These are phyloP conservation scores for Dryas octopetala DNA, from an alignment of 306 rosid species.

Conservation along the genomic window DNA sequence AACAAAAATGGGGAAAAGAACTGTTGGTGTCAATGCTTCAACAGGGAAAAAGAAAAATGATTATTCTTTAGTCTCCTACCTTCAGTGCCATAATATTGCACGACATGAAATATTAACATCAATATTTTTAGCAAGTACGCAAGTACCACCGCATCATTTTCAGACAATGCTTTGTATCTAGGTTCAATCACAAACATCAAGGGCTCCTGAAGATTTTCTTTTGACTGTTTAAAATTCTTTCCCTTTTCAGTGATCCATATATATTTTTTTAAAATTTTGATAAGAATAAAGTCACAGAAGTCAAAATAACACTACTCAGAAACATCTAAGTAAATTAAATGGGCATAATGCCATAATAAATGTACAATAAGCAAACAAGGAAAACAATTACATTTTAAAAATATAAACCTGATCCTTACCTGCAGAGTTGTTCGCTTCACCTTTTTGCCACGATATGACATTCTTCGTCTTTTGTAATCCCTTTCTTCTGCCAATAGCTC, in stretches of 20 bases:
- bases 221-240: neutral
- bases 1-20: neutral
- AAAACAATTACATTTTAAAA: neutral
- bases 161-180: neutral
- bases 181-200: neutral
- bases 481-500: conserved; percentile 94
- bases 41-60: neutral
- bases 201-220: neutral
- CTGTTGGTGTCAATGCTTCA: neutral
- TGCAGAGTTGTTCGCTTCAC: conserved; percentile 61
- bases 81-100: neutral
- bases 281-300: conserved; percentile 2
- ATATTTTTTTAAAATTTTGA: neutral
- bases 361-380: neutral
- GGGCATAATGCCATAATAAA: neutral
- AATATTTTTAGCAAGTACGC: neutral
- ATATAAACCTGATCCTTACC: conserved; percentile 45
- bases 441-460: conserved; percentile 96
- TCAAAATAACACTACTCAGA: neutral
- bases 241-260: neutral
- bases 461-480: conserved; percentile 92
- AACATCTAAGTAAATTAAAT: neutral
- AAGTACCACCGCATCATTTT: neutral
- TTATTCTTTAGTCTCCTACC: neutral
- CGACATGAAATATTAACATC: neutral